A percentile compares a stretch with the other conserved stretches of the same genome.
Evolutionary conservation across 2,329 filamentous ascomycete genomes (phyloP).

Genomic region (Fusarium compactum): DNA sequence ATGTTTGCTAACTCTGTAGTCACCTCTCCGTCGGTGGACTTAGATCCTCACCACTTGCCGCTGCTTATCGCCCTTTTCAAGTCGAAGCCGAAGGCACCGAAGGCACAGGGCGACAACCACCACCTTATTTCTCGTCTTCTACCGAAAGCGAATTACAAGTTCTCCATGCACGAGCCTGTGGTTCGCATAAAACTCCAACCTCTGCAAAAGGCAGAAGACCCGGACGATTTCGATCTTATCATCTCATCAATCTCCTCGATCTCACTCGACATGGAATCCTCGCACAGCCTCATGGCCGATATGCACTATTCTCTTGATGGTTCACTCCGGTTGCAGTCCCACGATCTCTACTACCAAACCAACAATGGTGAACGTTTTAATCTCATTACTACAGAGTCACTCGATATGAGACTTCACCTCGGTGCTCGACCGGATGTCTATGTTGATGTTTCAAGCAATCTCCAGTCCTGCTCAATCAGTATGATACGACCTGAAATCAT

Average conservation of each 20-base stretch:
- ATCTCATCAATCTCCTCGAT: slow-evolving; percentile 96
- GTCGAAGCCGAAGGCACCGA: slow-evolving; percentile 57
- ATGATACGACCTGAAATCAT: slow-evolving; percentile 94
- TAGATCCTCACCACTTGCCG: slow-evolving; percentile 92
- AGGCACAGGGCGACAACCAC: slow-evolving; percentile 58
- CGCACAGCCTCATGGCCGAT: slow-evolving; percentile 87
- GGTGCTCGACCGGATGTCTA: slow-evolving; percentile 87
- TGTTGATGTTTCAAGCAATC: slow-evolving; percentile 80
- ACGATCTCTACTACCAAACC: slow-evolving; percentile 95
- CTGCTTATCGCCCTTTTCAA: slow-evolving; percentile 82
- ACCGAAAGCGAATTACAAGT: slow-evolving; percentile 93
- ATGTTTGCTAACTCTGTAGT: slow-evolving; percentile 96
- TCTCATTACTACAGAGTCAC: slow-evolving; percentile 85
- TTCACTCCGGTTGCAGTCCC: slow-evolving; percentile 84
- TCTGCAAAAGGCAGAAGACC: slow-evolving; percentile 71
- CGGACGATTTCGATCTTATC: slow-evolving; percentile 91
- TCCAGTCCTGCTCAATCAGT: slow-evolving; percentile 89
- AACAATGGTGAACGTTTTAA: slow-evolving; percentile 85
- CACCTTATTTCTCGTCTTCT: slow-evolving; percentile 89
- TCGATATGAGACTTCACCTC: slow-evolving; percentile 88
- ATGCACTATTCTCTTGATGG: slow-evolving; percentile 88
- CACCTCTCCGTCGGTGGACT: slow-evolving; percentile 92
- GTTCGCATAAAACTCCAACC: slow-evolving; percentile 89
- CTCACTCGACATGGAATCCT: slow-evolving; percentile 92
- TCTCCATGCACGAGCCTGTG: slow-evolving; percentile 97